Evolutionary conservation across 1,284 basidiomycete genomes (phyloP), one percentile per base, ranked within the genome.

Genomic region (Sporisorium reilianum): DNA sequence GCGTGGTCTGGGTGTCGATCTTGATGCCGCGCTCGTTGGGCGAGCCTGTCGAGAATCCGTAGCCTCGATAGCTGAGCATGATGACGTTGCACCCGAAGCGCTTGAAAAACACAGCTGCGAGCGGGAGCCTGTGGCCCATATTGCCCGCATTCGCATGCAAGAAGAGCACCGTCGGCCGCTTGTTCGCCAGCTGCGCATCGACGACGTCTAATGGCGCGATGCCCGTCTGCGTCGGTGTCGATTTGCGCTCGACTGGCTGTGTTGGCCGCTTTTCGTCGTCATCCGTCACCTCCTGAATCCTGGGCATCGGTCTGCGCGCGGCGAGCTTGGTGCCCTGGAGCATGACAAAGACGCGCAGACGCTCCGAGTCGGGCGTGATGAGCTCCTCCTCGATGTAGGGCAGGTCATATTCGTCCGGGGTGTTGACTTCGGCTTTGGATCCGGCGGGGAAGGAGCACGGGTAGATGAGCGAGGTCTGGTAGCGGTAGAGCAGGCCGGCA

Each of bases 1-100:
- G 89, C 0, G 88, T 87, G 0, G 88, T 87, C 84, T 89, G 84
- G 0, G 94, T 91, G 76, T 97, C 94, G 77, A 91, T 90, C 56
- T 89, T 89, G 57, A 85, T 80, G 84, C 94, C 95, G 80, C 89
- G 88, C 84, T 98, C 95, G 8, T 91, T 92, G 0, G 95, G 92
- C 0, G 88, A 88, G 7, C 93, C 93, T 64, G 93, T 91, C 0
- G 92, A 94, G 23, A 88, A 88, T 12, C 94, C 94, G 79, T 96
- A 97, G 90, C 94, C 94, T 80, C 94, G 87, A 80, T 96, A 95
- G 55, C 91, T 93, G 65, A 94, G 86, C 90, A 94, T 93, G 41
- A 95, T 86, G 9, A 95, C 93, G 82, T 95, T 95, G 85, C 92
- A 94, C 18, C 92, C 88, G 89, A 95, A 90, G 78, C 90, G 90